A percentile compares a stretch with the other conserved stretches of the same genome.
phyloP scores from a whole-genome alignment of 2,329 filamentous ascomycete species.

The Plenodomus biglobosus region DNA sequence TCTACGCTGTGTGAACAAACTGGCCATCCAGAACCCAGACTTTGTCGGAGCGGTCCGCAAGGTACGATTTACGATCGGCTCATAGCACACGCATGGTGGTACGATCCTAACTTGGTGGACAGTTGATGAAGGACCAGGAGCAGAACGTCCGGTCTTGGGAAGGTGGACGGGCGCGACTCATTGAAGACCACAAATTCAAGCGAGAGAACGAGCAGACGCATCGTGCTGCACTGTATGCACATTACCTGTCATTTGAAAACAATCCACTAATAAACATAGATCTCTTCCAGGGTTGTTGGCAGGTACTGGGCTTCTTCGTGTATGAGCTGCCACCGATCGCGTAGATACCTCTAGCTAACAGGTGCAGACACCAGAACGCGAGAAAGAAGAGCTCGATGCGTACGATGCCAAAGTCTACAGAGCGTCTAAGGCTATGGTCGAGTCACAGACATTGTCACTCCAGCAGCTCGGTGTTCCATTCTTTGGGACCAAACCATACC shows the following conservation, averaged over 20 bases:
- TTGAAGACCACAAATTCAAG: slow-evolving; percentile 55
- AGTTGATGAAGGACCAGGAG: slow-evolving; percentile 65
- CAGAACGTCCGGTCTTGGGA: slow-evolving; percentile 65
- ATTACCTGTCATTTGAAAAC: not conserved
- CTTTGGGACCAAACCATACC: slow-evolving; percentile 30
- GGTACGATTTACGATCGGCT: slow-evolving; percentile 23
- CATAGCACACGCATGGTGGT: not conserved
- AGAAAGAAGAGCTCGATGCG: slow-evolving; percentile 57
- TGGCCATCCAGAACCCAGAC: slow-evolving; percentile 48
- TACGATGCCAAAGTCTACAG: slow-evolving; percentile 66
- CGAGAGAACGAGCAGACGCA: slow-evolving; percentile 57
- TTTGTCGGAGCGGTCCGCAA: slow-evolving; percentile 47
- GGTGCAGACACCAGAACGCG: slow-evolving; percentile 48
- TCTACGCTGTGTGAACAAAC: slow-evolving; percentile 51
- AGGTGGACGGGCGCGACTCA: slow-evolving; percentile 53
- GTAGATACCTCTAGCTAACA: not conserved
- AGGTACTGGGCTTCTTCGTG: slow-evolving; percentile 24
- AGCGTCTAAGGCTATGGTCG: slow-evolving; percentile 61
- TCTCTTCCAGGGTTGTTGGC: slow-evolving; percentile 33
- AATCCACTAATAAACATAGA: slow-evolving; percentile 15
- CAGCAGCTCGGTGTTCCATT: slow-evolving; percentile 52
- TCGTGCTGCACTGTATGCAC: slow-evolving; percentile 57
- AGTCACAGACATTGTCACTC: slow-evolving; percentile 59
- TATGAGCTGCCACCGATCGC: slow-evolving; percentile 3
- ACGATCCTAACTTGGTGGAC: slow-evolving; percentile 8